phyloP scores from a whole-genome alignment of 1,284 basidiomycete species.

The Trametes hirsuta region DNA sequence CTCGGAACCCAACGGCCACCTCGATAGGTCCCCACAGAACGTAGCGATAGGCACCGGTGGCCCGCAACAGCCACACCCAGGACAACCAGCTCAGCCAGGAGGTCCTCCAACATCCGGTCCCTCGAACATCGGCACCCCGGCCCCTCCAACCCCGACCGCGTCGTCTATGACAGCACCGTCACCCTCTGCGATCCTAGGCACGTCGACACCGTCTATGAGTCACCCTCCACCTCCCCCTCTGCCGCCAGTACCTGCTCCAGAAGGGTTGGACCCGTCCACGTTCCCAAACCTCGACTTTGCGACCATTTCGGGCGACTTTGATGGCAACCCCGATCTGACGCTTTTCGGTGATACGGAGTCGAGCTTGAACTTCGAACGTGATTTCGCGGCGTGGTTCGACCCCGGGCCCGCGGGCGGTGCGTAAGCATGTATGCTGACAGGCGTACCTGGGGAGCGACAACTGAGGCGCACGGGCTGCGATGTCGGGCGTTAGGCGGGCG shows the following conservation, averaged over 20 bases:
- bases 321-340: not conserved
- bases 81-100: constrained; percentile 24
- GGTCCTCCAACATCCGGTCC: constrained; percentile 18
- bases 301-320: constrained; percentile 6
- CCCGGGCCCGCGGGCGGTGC: constrained; percentile 28
- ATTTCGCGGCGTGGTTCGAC: constrained; percentile 73
- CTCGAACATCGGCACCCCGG: constrained; percentile 35
- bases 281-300: constrained; percentile 42
- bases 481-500: not conserved
- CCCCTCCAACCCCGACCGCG: constrained; percentile 53
- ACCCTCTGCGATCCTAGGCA: constrained; percentile 46
- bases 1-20: constrained; percentile 27
- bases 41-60: constrained; percentile 31
- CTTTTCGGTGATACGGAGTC: constrained; percentile 27
- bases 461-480: not conserved
- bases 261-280: constrained; percentile 46
- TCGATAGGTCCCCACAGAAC: constrained; percentile 54
- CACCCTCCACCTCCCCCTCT: constrained; percentile 25
- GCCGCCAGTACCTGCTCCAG: constrained; percentile 29
- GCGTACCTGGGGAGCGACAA: not conserved
- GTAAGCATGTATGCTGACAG: not conserved
- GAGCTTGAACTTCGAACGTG: constrained; percentile 64
- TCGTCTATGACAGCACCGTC: constrained; percentile 47
- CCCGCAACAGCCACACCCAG: constrained; percentile 28
- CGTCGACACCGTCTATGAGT: constrained; percentile 22